Percentiles rank a stretch among this genome's conserved stretches.
phyloP scores from a whole-genome alignment of 345 rosid genomes.

The Sapria himalayana region DNA sequence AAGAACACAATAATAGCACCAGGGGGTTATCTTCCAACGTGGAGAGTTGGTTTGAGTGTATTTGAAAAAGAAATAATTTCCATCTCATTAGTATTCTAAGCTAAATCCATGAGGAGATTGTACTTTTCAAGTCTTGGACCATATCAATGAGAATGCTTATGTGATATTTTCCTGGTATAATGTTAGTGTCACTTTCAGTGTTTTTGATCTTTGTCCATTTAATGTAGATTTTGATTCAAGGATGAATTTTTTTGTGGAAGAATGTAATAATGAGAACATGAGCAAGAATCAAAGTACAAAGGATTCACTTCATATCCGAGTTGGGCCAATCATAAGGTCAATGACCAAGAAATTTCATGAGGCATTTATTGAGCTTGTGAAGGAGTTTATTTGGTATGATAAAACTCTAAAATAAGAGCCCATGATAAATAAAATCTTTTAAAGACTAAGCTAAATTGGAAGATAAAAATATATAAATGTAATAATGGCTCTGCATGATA shows the following conservation, averaged over 20 bases:
- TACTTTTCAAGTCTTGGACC: neutral
- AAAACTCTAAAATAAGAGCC: too few relatives aligned
- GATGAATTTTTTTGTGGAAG: neutral
- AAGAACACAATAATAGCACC: neutral
- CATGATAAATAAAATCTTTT: too few relatives aligned
- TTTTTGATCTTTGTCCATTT: neutral
- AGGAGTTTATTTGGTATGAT: too few relatives aligned
- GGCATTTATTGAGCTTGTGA: too few relatives aligned
- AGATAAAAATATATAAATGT: too few relatives aligned
- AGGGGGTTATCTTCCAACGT: neutral
- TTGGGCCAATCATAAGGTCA: too few relatives aligned
- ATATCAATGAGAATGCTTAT: neutral
- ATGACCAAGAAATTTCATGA: too few relatives aligned
- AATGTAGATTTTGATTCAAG: neutral
- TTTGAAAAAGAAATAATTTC: neutral
- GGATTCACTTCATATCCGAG: too few relatives aligned
- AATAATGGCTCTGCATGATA: too few relatives aligned
- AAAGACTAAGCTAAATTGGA: too few relatives aligned
- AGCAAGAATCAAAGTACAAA: too few relatives aligned
- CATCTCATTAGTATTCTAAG: neutral
- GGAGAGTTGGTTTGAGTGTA: neutral
- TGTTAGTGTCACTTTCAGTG: neutral
- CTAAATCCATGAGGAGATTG: neutral
- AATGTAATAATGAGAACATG: too few relatives aligned
- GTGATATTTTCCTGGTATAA: neutral